Base-by-base conservation (phyloP, 192 early-diverging fungal genomes). In the Gryganskiella cystojenkinii region DNA sequence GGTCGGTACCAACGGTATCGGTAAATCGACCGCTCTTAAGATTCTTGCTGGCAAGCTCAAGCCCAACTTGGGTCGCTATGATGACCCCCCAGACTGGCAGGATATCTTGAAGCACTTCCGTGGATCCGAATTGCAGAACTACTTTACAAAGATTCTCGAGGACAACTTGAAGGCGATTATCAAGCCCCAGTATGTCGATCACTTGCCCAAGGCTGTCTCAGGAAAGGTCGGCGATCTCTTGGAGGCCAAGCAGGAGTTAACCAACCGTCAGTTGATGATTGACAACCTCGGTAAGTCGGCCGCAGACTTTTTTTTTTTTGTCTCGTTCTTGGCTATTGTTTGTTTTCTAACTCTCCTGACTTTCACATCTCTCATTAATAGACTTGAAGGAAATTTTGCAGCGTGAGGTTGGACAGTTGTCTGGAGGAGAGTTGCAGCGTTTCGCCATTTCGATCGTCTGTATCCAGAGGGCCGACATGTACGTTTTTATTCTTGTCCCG, bases 91-190 rank as follows among this genome's bases (percentile, higher is more conserved):
- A 24, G 95, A 98, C 70, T 98, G 96, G 96, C 90, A 96, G 79
- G 96, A 96, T 75, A 96, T 99, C 65, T 81, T 99, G 43, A 95
- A 92, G 81, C 88, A 96, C 73, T 99, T 99, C 88, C 93, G 97
- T 64, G 97, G 97, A 58, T 93, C 91, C 37, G 97, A 97, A 84
- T 83, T 99, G 81, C 97, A 99, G 82, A 99, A 98, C 89, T 99
- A 95, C 87, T 99, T 99, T 74, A 98, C 95, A 59, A 97, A 96
- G 84, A 94, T 99, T 67, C 84, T 99, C 25, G 93, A 99, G 84
- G 97, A 99, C 70, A 94, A 97, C 85, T 75, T 99, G 80, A 93
- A 88, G 89, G 92, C 96, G 31, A 91, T 97, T 59, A 96, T 94
- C 79, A 99, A 99, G 85, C 95, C 95, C 34, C 97, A 99, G 84